A percentile compares a stretch with the other conserved stretches of the same genome.
phyloP scores from a whole-genome alignment of 768 basidiomycete genomes.

The Gymnopilus dilepis region DNA sequence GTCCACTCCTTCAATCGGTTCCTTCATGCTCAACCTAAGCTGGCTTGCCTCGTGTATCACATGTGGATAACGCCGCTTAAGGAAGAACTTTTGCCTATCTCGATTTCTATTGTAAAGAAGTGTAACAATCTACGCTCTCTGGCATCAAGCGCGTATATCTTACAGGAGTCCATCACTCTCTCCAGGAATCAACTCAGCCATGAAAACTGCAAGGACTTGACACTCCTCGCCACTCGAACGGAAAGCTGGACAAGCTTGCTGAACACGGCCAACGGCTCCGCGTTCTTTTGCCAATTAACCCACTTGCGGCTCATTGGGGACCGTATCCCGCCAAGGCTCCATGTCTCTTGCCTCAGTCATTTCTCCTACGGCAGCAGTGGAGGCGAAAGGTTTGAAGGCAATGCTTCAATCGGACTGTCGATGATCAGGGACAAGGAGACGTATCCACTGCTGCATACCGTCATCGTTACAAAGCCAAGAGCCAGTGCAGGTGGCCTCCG shows the following conservation, averaged over 20 bases:
- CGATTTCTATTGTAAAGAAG: slow-evolving; percentile 32
- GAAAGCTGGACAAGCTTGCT: slow-evolving; percentile 29
- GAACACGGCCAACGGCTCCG: slow-evolving; percentile 26
- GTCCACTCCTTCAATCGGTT: slow-evolving; percentile 36
- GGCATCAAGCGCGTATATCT: slow-evolving; percentile 35
- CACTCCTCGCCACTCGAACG: slow-evolving; percentile 34
- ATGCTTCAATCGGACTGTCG: slow-evolving; percentile 19
- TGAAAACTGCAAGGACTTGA: slow-evolving; percentile 34
- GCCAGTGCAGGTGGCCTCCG: slow-evolving; percentile 25
- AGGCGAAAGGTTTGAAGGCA: slow-evolving; percentile 11
- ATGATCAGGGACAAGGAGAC: slow-evolving; percentile 26
- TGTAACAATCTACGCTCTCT: slow-evolving; percentile 38
- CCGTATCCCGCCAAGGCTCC: slow-evolving; percentile 28
- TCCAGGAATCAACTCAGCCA: slow-evolving; percentile 31
- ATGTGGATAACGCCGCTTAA: slow-evolving; percentile 41
- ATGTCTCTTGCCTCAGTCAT: slow-evolving; percentile 32
- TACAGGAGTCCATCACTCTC: slow-evolving; percentile 31
- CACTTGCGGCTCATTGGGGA: slow-evolving; percentile 41
- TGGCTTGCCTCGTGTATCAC: slow-evolving; percentile 31
- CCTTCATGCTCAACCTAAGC: slow-evolving; percentile 20
- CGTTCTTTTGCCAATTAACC: slow-evolving; percentile 37
- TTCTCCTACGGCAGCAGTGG: slow-evolving; percentile 35
- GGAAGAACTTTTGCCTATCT: slow-evolving; percentile 24
- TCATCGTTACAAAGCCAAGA: slow-evolving; percentile 36
- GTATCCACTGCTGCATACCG: slow-evolving; percentile 36